Conservation (phyloP, 176 grass and related monocot species). For the Aegilops umbellulata region DNA sequence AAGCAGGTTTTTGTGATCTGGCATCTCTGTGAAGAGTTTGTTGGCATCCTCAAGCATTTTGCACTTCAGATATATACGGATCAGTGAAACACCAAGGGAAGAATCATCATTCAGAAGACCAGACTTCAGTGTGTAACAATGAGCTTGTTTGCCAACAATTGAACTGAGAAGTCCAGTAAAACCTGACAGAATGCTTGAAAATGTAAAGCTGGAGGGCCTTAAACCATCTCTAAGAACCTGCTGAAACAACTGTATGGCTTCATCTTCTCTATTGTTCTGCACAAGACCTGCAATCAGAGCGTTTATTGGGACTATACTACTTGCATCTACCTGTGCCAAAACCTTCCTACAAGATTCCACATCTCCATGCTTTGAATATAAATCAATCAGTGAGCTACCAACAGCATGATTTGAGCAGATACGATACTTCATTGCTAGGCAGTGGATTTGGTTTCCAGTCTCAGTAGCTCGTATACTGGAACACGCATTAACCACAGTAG, state of each 20-base stretch:
- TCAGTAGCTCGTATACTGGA: slow-evolving; percentile 48
- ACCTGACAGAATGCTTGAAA: slow-evolving; percentile 65
- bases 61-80: slow-evolving; percentile 61
- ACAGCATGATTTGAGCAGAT: slow-evolving; percentile 46
- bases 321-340: slow-evolving; percentile 41
- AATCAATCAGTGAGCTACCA: slow-evolving; percentile 59
- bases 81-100: slow-evolving; percentile 45
- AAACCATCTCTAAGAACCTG: slow-evolving; percentile 47
- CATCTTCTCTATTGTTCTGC: slow-evolving; percentile 47
- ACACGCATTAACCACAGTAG: slow-evolving; percentile 54
- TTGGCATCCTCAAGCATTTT: slow-evolving; percentile 54
- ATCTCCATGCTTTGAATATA: slow-evolving; percentile 64
- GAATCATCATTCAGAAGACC: slow-evolving; percentile 51
- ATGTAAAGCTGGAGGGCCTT: slow-evolving; percentile 47
- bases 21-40: slow-evolving; percentile 51
- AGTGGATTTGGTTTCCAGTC: slow-evolving; percentile 66
- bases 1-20: slow-evolving; percentile 42
- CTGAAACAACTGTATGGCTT: slow-evolving; percentile 49
- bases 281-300: slow-evolving; percentile 59
- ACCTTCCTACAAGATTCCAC: slow-evolving; percentile 51
- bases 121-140: slow-evolving; percentile 50
- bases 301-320: slow-evolving; percentile 55
- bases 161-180: slow-evolving; percentile 34
- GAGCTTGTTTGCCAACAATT: slow-evolving; percentile 44
- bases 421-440: slow-evolving; percentile 40